A percentile compares a stretch with the other conserved stretches of the same genome.
Conservation (phyloP, 805 yeast species). For the Priceomyces castillae region DNA sequence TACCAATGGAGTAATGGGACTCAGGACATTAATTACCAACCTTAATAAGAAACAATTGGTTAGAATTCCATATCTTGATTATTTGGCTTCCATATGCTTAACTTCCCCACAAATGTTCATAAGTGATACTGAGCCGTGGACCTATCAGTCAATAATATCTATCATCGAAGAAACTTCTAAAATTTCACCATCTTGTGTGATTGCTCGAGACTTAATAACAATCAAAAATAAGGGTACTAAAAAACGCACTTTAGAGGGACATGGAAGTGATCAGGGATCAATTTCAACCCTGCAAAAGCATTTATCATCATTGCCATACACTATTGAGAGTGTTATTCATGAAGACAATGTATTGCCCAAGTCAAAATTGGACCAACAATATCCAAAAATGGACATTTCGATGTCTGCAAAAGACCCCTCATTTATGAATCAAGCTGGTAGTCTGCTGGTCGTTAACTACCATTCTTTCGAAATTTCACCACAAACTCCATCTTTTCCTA, state of each 20-base stretch:
- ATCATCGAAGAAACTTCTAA: constrained; percentile 1
- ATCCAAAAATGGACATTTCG: no score
- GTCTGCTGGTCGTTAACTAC: no score
- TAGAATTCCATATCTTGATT: constrained; percentile 4
- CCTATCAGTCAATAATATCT: background rate
- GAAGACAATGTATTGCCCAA: no score
- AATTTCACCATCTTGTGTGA: background rate
- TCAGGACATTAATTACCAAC: background rate
- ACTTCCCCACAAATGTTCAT: constrained; percentile 2
- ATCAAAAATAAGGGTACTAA: background rate
- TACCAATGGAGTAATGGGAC: constrained; percentile 2
- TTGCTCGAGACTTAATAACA: constrained; percentile 1
- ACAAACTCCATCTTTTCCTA: no score
- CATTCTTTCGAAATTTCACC: no score
- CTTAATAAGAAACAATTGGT: background rate
- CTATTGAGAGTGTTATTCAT: background rate
- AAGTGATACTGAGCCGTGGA: background rate
- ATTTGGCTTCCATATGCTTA: background rate
- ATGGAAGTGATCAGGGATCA: no score
- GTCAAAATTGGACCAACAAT: no score
- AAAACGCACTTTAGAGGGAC: background rate
- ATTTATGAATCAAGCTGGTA: no score
- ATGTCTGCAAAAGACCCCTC: no score
- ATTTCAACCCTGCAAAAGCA: background rate
- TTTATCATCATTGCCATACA: no score